Base-by-base conservation (phyloP, 768 basidiomycete species). In the Calvatia gigantea region DNA sequence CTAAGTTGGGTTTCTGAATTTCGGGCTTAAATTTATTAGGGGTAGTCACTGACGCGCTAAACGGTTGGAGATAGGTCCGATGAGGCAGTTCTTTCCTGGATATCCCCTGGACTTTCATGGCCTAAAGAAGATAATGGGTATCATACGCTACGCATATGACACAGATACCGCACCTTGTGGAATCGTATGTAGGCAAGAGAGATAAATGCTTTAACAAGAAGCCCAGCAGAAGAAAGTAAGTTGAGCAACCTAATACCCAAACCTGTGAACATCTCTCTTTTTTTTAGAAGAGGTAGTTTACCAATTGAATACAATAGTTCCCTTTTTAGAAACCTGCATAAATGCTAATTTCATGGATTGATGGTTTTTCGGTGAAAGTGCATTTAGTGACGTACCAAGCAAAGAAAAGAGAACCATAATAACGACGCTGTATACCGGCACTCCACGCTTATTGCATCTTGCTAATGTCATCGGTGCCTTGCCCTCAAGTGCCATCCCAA, bases 401-500 rank as follows among this genome's bases (percentile, higher is more conserved):
- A 75, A 57, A 1, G 54, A 79, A 63, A 23, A 60, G 65, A 48
- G 79, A 42, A 76, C 66, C 5, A 77, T 74, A 2, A 77, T 60
- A 1, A 68, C 64, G 14, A 85, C 77, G 27, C 79, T 80, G 60
- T 73, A 83, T 19, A 84, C 66, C 0, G 86, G 86, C 6, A 85
- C 81, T 23, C 85, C 85, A 55, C 67, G 70, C 43, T 70, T 69
- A 42, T 78, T 83, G 63, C 85, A 82, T 42, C 71, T 73, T 31
- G 74, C 72, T 60, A 89, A 75, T 54, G 81, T 60, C 32, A 61
- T 70, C 0, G 85, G 85, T 6, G 78, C 78, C 64, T 84, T 84
- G 9, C 82, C 81, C 60, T 83, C 80, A 33, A 86, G 73, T 21
- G 84, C 84, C n/a, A 87, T 67, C 0, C 81, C 81, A 39, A 74